These are phyloP conservation scores for Naumovozyma dairenensis DNA, from an alignment of 805 yeast species.

Conservation along the genomic window DNA sequence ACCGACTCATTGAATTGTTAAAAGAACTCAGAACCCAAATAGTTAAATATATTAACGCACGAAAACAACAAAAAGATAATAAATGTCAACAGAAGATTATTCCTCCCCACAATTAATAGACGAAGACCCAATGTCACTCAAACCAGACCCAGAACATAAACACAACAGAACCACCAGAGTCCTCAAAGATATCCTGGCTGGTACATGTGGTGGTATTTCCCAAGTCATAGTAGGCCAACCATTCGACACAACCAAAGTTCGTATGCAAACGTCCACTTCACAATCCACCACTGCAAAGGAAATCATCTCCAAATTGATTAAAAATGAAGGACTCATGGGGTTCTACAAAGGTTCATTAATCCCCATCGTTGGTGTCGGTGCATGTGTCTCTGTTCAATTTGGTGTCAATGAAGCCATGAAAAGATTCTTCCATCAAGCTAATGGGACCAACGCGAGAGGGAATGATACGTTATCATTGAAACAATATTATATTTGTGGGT, in stretches of 20 bases:
- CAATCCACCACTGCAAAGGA: slow-evolving; percentile 64
- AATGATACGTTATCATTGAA: slow-evolving; percentile 35
- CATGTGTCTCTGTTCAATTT: slow-evolving; percentile 93
- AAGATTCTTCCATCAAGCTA: slow-evolving; percentile 46
- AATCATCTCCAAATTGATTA: slow-evolving; percentile 60
- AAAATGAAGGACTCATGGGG: slow-evolving; percentile 75
- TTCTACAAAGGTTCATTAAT: slow-evolving; percentile 92
- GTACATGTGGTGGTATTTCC: slow-evolving; percentile 91
- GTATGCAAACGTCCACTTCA: slow-evolving; percentile 81
- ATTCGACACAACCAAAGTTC: slow-evolving; percentile 87
- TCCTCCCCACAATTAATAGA: not conserved
- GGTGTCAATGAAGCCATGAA: slow-evolving; percentile 94
- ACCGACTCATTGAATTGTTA: no score
- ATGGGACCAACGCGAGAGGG: slow-evolving; percentile 21
- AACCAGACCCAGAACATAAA: no score
- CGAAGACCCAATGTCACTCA: no score
- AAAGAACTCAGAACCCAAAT: no score
- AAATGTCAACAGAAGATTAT: not conserved
- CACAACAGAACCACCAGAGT: slow-evolving; percentile 7
- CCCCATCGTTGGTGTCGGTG: slow-evolving; percentile 93
- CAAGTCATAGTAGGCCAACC: slow-evolving; percentile 96
- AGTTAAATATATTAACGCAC: no score
- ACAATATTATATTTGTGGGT: slow-evolving; percentile 77
- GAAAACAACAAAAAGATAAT: no score
- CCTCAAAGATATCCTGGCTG: slow-evolving; percentile 73